Evolutionary conservation across 2,329 filamentous ascomycete genomes (phyloP).

Genomic region (Xylaria sp.): DNA sequence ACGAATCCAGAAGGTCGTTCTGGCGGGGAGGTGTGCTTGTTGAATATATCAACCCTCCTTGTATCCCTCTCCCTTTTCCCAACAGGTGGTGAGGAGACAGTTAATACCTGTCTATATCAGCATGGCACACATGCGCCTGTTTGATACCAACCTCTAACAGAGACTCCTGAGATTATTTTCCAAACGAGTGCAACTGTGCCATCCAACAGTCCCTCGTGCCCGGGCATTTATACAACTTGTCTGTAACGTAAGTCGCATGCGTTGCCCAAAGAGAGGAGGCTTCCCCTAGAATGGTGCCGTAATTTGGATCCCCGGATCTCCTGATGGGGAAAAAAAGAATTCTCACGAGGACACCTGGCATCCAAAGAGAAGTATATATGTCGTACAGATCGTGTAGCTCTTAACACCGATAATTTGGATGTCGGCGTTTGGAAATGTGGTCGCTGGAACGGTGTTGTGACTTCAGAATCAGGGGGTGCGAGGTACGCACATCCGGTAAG

Average conservation of each 20-base stretch:
- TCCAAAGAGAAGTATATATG: background rate
- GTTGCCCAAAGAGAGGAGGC: background rate
- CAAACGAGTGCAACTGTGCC: background rate
- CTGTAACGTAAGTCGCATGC: background rate
- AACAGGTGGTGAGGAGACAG: background rate
- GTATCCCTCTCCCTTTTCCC: background rate
- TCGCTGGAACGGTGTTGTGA: slow-evolving; percentile 14
- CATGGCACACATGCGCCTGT: background rate
- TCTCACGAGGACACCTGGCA: slow-evolving; percentile 1
- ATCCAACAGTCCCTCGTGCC: background rate
- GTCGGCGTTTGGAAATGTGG: slow-evolving; percentile 15
- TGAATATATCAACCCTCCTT: background rate
- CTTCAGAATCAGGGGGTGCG: slow-evolving; percentile 8
- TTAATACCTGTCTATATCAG: background rate
- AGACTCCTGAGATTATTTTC: background rate
- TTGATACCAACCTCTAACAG: background rate
- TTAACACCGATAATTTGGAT: slow-evolving; percentile 6
- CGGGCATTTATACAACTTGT: background rate
- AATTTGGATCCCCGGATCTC: slow-evolving; percentile 1
- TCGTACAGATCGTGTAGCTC: slow-evolving; percentile 10
- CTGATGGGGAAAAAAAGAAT: background rate
- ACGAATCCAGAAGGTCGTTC: background rate
- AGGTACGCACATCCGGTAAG: background rate
- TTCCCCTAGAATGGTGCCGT: slow-evolving; percentile 1
- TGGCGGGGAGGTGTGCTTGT: background rate